Conservation (phyloP, 371 early-diverging fungal genomes). For the Actinomucor elegans region DNA sequence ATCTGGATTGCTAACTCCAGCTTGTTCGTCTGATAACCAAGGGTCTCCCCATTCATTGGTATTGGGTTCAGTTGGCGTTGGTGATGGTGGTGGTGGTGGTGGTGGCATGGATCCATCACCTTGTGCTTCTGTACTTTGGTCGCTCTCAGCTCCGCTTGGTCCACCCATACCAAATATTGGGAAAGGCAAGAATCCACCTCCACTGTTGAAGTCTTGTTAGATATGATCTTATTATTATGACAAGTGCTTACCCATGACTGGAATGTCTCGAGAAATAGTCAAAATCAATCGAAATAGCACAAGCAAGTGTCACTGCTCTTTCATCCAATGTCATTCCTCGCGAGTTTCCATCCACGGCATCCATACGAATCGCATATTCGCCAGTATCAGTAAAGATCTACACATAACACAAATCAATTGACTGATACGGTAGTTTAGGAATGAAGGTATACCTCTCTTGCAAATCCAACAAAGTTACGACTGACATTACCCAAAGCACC, state of each 20-base stretch:
- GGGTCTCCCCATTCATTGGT: conserved; percentile 37
- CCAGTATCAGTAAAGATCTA: conserved; percentile 89
- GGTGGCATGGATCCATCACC: neutral
- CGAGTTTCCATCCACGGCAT: conserved; percentile 55
- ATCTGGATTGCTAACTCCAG: conserved; percentile 38
- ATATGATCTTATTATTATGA: neutral
- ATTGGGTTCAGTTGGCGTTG: conserved; percentile 12
- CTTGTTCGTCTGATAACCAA: conserved; percentile 44
- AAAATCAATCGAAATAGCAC: conserved; percentile 88
- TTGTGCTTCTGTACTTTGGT: neutral
- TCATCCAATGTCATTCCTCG: conserved; percentile 77
- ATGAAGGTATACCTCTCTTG: too few relatives aligned
- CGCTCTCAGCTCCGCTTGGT: conserved; percentile 12
- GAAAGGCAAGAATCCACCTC: conserved; percentile 44
- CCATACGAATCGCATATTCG: conserved; percentile 80
- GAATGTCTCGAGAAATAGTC: conserved; percentile 90
- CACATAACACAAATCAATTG: too few relatives aligned
- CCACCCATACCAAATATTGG: conserved; percentile 49
- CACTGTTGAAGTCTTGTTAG: conserved; percentile 7
- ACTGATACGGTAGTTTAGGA: too few relatives aligned
- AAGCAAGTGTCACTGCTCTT: conserved; percentile 81
- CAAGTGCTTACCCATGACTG: conserved; percentile 46
- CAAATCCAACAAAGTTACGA: conserved; percentile 86
- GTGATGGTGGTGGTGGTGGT: conserved; percentile 6
- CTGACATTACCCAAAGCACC: conserved; percentile 64